Evolutionary conservation across 2,329 filamentous ascomycete species (phyloP).

Genomic region (Xylaria sp.): DNA sequence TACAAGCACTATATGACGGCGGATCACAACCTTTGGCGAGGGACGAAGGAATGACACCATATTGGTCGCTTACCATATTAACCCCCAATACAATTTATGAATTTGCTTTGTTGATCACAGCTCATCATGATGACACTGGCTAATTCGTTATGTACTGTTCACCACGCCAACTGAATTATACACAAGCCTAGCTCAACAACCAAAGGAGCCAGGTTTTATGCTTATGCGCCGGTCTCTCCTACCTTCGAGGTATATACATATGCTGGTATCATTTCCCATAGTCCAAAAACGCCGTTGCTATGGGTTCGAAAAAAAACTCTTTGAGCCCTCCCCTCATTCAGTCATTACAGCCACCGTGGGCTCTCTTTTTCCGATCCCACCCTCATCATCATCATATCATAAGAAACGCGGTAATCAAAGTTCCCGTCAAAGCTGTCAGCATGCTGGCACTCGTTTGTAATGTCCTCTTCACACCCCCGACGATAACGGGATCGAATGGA

Average conservation of each 20-base stretch:
- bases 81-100: constrained; percentile 4
- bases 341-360: constrained; percentile 19
- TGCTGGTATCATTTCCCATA: constrained; percentile 35
- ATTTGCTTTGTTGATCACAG: background rate
- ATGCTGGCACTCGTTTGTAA: constrained; percentile 1
- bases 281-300: constrained; percentile 35
- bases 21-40: constrained; percentile 1
- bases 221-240: constrained; percentile 4
- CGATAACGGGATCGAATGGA: constrained; percentile 39
- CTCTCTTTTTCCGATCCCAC: background rate
- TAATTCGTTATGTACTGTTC: background rate
- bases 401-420: constrained; percentile 21
- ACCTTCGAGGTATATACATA: constrained; percentile 25
- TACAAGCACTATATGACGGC: constrained; percentile 7
- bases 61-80: background rate
- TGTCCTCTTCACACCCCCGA: constrained; percentile 14
- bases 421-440: constrained; percentile 8
- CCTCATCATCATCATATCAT: constrained; percentile 8
- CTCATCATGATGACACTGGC: background rate
- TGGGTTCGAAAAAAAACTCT: constrained; percentile 5
- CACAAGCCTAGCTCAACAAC: constrained; percentile 2
- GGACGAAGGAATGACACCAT: constrained; percentile 8
- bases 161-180: background rate
- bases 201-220: constrained; percentile 9
- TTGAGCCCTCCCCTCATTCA: background rate